Conservation (phyloP, 176 grass and related monocot species). For the Eragrostis nindensis region DNA sequence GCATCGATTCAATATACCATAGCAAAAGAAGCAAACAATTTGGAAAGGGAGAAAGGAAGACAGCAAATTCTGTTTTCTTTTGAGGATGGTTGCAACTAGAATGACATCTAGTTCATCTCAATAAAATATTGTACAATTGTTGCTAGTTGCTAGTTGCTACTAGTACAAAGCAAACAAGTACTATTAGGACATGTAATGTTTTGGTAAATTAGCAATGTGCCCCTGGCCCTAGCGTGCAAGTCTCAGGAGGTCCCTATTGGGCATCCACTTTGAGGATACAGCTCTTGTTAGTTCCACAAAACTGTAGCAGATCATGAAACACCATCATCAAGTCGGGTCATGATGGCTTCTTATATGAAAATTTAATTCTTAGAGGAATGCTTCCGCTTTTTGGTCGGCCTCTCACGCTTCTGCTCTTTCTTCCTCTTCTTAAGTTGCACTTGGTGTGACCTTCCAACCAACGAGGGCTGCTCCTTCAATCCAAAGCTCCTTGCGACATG, state of each 20-base stretch:
- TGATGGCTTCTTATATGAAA: neutral
- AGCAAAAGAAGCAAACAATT: neutral
- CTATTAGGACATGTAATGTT: neutral
- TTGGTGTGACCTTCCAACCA: conserved; percentile 74
- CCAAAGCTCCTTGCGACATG: conserved; percentile 88
- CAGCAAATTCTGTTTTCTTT: neutral
- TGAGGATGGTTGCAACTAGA: neutral
- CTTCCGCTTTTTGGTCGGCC: conserved; percentile 61
- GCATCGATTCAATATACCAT: neutral
- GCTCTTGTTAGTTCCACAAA: conserved; percentile 33
- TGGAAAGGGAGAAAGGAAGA: neutral
- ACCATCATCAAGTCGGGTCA: neutral
- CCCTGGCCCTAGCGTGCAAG: neutral
- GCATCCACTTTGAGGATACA: neutral
- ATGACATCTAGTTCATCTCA: neutral
- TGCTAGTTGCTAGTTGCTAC: neutral
- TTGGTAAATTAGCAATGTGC: neutral
- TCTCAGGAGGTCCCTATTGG: neutral
- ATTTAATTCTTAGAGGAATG: conserved; percentile 44
- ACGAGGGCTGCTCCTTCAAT: conserved; percentile 77
- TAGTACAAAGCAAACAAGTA: neutral
- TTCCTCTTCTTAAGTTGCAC: conserved; percentile 85
- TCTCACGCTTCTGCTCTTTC: conserved; percentile 55
- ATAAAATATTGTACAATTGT: conserved; percentile 3
- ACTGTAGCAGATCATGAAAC: conserved; percentile 16